Evolutionary conservation across 768 basidiomycete genomes (phyloP).

Genomic region (Kwoniella newhampshirensis): DNA sequence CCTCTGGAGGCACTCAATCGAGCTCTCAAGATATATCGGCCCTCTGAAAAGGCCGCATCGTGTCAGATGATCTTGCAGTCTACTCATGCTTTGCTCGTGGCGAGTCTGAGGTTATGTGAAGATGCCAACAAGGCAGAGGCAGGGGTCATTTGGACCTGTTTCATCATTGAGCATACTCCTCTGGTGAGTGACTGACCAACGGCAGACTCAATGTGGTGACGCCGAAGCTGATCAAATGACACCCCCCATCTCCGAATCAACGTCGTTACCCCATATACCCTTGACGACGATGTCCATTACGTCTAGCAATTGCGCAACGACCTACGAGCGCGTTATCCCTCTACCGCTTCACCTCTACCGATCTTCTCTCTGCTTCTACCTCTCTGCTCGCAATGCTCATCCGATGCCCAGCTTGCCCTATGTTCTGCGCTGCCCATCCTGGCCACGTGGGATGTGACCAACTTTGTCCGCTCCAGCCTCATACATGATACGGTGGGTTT

Average conservation of each 20-base stretch:
- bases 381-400: conserved; percentile 6
- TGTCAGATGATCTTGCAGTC: conserved; percentile 31
- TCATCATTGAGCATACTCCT: conserved; percentile 39
- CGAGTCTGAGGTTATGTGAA: conserved; percentile 30
- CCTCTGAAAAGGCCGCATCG: conserved; percentile 23
- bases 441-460: conserved; percentile 34
- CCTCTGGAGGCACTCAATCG: conserved; percentile 30
- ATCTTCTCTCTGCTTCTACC: conserved; percentile 29
- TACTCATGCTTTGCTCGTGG: conserved; percentile 31
- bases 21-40: conserved; percentile 32
- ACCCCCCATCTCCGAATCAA: neutral
- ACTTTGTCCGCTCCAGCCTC: conserved; percentile 16
- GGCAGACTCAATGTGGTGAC: too few species aligned
- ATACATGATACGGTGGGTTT: conserved; percentile 22
- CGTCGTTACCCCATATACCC: neutral
- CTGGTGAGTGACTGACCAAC: conserved; percentile 43
- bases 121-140: conserved; percentile 1
- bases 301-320: conserved; percentile 30
- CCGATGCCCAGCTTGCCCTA: conserved; percentile 16
- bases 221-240: too few species aligned
- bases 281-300: neutral
- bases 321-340: conserved; percentile 24
- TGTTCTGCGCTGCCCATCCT: conserved; percentile 38
- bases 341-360: conserved; percentile 24
- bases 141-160: conserved; percentile 39